A percentile compares a stretch with the other conserved stretches of the same genome.
Conservation (phyloP, 2,329 filamentous ascomycete species). For the Botrytis pseudocinerea region DNA sequence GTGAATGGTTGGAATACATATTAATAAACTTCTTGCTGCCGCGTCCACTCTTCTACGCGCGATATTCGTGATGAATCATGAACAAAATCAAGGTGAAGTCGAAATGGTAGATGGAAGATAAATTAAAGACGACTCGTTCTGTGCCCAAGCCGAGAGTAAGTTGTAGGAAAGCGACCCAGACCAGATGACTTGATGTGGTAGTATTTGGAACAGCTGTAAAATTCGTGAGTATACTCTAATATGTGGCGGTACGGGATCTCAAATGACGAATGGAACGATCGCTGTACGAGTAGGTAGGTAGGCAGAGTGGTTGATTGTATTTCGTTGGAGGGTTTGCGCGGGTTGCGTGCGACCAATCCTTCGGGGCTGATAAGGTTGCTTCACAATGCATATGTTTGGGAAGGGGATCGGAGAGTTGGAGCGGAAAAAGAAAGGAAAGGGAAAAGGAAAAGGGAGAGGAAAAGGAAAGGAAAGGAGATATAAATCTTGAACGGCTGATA, state of each 20-base stretch:
- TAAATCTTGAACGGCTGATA: background rate
- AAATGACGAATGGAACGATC: conserved; percentile 14
- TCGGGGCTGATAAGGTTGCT: conserved; percentile 9
- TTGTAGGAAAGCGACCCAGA: background rate
- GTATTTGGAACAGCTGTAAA: background rate
- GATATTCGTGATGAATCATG: conserved; percentile 9
- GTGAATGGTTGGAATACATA: conserved; percentile 13
- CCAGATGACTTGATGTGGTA: background rate
- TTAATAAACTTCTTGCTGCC: background rate
- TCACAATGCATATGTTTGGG: background rate
- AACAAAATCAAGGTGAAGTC: conserved; percentile 7
- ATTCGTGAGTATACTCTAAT: background rate
- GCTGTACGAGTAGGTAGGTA: conserved; percentile 8
- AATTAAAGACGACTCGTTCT: background rate
- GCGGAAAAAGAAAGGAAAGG: background rate
- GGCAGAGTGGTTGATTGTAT: conserved; percentile 10
- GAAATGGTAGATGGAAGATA: background rate
- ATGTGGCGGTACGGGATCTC: conserved; percentile 14
- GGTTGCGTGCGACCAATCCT: conserved; percentile 14
- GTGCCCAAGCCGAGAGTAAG: background rate
- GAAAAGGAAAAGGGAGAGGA: background rate
- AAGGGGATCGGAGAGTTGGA: background rate
- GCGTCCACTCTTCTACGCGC: conserved; percentile 17
- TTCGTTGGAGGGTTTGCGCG: conserved; percentile 18
- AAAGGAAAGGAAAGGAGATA: background rate